Base-by-base conservation (phyloP, 2,329 filamentous ascomycete genomes). In the Colletotrichum lindemuthianum region DNA sequence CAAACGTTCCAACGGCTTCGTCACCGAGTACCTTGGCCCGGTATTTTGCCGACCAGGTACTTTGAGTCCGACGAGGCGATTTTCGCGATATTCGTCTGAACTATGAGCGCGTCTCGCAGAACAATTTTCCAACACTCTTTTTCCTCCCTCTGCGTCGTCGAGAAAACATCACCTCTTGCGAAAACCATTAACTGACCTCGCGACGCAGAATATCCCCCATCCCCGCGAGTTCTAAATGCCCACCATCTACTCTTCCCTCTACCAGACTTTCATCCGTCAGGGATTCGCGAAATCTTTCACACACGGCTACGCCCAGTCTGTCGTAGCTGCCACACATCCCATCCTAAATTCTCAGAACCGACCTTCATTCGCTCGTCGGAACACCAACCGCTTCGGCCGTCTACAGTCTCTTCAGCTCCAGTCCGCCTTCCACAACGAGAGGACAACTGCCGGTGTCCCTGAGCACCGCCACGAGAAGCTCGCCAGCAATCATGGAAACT, bases 221-320 rank as follows among this genome's bases (percentile, higher is more conserved):
- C 80, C 79, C 78, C 88, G 90, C 77, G 82, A 87, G 78, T 88
- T 86, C 92, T 97, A 96, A 97, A 98, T 97, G 95, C 88, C 88
- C 81, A 84, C 85, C 77, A 88, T 89, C 75, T 89, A 89, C 79
- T 89, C 87, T 68, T 87, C 86, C 75, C 81, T 90, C 70, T 89
- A 88, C 80, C 85, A 88, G 82, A 90, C 86, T 84, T 92, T 98
- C 86, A 93, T 97, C 88, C 95, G 96, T 85, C 92, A 95, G 87
- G 94, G 92, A 90, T 91, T 97, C 82, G 90, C 92, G 76, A 98
- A 98, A 84, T 93, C 94, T 75, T 91, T 98, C 79, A 95, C 93
- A 78, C 93, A 98, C 88, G 95, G 95, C 81, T 98, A 97, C 87
- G 94, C 94, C 73, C 95, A 98, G 79, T 97, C 94, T 69, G 91